A percentile compares a stretch with the other conserved stretches of the same genome.
Conservation (phyloP, 345 rosid species). For the Hevea brasiliensis region DNA sequence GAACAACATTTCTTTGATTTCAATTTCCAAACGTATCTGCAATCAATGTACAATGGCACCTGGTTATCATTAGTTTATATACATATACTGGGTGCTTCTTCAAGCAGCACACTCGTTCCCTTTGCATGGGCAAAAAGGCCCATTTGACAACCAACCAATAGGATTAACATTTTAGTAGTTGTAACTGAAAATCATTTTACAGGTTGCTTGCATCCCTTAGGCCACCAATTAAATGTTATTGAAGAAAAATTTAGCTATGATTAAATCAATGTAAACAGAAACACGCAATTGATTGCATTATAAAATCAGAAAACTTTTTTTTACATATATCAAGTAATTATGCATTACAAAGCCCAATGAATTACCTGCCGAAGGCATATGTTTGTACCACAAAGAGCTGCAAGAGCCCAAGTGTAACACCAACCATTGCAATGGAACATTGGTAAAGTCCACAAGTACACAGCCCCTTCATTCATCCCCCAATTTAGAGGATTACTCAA, state of each 20-base stretch:
- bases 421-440: constrained; percentile 96
- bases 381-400: constrained; percentile 75
- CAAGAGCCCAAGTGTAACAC: constrained; percentile 87
- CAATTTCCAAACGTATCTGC: not conserved
- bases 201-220: not conserved
- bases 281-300: constrained; percentile 1
- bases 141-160: not conserved
- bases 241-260: constrained; percentile 1
- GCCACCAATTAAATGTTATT: not conserved
- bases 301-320: constrained; percentile 2
- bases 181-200: not conserved
- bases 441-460: constrained; percentile 94
- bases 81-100: not conserved
- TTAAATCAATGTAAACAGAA: not conserved
- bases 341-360: not conserved
- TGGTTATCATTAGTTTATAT: not conserved
- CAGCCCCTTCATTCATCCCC: constrained; percentile 88
- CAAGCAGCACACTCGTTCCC: not conserved
- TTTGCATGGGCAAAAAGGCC: not conserved
- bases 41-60: not conserved
- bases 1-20: not conserved
- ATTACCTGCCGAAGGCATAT: constrained; percentile 95
- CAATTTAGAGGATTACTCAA: constrained; percentile 61
- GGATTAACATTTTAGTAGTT: not conserved
- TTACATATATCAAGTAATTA: not conserved